phyloP scores from a whole-genome alignment of 139 green algal species.

The Diplosphaera chodatii region DNA sequence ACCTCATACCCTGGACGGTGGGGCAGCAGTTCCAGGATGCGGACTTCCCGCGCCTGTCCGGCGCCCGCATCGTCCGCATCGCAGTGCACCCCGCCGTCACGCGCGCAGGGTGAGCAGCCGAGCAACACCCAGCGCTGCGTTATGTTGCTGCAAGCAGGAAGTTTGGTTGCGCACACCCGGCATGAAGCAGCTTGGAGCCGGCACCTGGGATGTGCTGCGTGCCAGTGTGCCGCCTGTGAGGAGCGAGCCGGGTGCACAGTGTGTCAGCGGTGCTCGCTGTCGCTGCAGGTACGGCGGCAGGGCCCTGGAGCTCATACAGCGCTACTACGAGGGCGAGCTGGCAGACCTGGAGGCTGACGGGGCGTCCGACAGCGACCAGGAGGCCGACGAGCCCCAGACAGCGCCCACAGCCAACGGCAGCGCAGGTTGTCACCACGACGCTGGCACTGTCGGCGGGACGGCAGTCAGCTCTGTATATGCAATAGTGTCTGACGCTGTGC shows the following conservation, averaged over 20 bases:
- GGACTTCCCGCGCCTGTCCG: slow-evolving; percentile 85
- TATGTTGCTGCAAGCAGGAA: too few species aligned
- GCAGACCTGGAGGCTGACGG: slow-evolving; percentile 38
- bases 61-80: slow-evolving; percentile 90
- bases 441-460: too few species aligned
- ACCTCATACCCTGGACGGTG: slow-evolving; percentile 98
- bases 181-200: too few species aligned
- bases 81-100: slow-evolving; percentile 88
- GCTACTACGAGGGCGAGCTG: slow-evolving; percentile 67
- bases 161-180: too few species aligned
- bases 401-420: background rate
- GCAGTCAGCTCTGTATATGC: too few species aligned
- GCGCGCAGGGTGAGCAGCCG: slow-evolving; percentile 59
- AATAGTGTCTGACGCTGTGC: too few species aligned
- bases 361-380: slow-evolving; percentile 4
- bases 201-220: too few species aligned
- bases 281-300: slow-evolving; percentile 74
- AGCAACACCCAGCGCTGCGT: too few species aligned
- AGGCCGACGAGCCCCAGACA: background rate
- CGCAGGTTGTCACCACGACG: too few species aligned
- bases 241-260: too few species aligned
- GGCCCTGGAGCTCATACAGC: slow-evolving; percentile 54
- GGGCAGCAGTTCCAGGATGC: slow-evolving; percentile 93
- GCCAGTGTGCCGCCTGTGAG: too few species aligned
- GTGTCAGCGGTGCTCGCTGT: too few species aligned